A percentile compares a stretch with the other conserved stretches of the same genome.
phyloP scores from a whole-genome alignment of 306 rosid species.

The Herpetospermum pedunculosum region DNA sequence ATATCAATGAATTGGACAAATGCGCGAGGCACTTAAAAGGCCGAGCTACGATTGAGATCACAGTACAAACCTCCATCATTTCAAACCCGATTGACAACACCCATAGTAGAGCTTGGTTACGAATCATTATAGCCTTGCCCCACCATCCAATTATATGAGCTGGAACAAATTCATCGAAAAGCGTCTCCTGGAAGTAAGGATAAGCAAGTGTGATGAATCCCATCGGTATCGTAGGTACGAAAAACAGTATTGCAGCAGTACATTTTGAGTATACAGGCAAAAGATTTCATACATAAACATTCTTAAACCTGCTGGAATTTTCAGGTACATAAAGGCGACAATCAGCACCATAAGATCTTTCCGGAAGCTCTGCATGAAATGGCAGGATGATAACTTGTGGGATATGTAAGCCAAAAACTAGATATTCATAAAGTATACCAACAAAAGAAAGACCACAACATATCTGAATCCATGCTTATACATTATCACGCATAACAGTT shows the following conservation, averaged over 20 bases:
- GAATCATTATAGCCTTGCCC: conserved; percentile 98
- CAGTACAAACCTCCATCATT: conserved; percentile 65
- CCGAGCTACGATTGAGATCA: not conserved
- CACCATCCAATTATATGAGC: conserved; percentile 99
- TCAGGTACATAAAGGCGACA: conserved; percentile 90
- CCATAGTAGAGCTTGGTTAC: conserved; percentile 98
- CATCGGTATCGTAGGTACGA: not conserved
- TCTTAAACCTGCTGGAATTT: conserved; percentile 94
- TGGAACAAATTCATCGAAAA: conserved; percentile 90
- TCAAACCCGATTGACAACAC: conserved; percentile 88
- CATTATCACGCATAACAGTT: conserved; percentile 6
- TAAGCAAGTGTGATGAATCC: conserved; percentile 3
- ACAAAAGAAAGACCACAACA: not conserved
- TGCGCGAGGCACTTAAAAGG: not conserved
- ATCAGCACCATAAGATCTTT: conserved; percentile 93
- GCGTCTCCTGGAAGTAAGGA: conserved; percentile 49
- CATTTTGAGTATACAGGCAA: conserved; percentile 19
- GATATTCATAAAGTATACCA: not conserved
- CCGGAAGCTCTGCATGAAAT: conserved; percentile 75
- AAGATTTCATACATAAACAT: conserved; percentile 96
- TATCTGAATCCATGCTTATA: not conserved
- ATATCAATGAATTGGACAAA: conserved; percentile 1
- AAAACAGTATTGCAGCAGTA: conserved; percentile 7
- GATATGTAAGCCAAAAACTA: conserved; percentile 6
- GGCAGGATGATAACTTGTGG: conserved; percentile 1